Conservation (phyloP, 2,329 filamentous ascomycete genomes). For the Didymella pomorum region DNA sequence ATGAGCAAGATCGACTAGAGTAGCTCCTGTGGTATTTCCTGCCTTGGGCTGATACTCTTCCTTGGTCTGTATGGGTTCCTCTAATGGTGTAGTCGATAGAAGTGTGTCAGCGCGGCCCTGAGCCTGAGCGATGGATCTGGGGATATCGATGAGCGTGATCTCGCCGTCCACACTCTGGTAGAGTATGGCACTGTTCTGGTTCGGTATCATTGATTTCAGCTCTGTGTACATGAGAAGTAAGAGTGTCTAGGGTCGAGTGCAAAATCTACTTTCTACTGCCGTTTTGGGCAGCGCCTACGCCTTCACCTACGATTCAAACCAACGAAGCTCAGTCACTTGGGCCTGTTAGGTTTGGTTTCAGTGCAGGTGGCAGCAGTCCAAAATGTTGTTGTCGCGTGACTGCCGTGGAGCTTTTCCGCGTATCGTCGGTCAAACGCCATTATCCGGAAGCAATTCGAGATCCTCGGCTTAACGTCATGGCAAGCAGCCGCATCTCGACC, state of each 20-base stretch:
- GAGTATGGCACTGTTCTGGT: slow-evolving; percentile 52
- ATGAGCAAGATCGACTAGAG: slow-evolving; percentile 44
- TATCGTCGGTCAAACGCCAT: slow-evolving; percentile 19
- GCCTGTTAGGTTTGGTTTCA: background rate
- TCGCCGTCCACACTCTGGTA: slow-evolving; percentile 61
- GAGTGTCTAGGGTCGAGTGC: background rate
- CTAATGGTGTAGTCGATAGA: slow-evolving; percentile 56
- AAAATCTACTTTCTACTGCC: slow-evolving; percentile 4
- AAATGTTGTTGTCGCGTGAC: slow-evolving; percentile 6
- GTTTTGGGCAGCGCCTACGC: background rate
- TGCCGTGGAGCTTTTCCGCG: slow-evolving; percentile 19
- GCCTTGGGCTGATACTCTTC: slow-evolving; percentile 63
- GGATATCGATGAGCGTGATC: slow-evolving; percentile 72
- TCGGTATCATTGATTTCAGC: background rate
- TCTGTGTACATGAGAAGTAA: background rate
- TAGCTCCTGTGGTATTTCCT: slow-evolving; percentile 53
- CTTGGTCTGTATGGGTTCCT: slow-evolving; percentile 58
- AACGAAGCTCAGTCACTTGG: background rate
- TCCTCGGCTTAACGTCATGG: slow-evolving; percentile 26
- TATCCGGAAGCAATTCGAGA: slow-evolving; percentile 17
- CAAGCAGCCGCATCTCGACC: slow-evolving; percentile 18
- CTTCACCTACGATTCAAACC: background rate
- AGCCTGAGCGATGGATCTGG: slow-evolving; percentile 71
- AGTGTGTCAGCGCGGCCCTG: slow-evolving; percentile 62
- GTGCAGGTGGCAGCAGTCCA: background rate